Conservation (phyloP, 1,139 yeast genomes). For the Debaryomyces singareniensis region DNA sequence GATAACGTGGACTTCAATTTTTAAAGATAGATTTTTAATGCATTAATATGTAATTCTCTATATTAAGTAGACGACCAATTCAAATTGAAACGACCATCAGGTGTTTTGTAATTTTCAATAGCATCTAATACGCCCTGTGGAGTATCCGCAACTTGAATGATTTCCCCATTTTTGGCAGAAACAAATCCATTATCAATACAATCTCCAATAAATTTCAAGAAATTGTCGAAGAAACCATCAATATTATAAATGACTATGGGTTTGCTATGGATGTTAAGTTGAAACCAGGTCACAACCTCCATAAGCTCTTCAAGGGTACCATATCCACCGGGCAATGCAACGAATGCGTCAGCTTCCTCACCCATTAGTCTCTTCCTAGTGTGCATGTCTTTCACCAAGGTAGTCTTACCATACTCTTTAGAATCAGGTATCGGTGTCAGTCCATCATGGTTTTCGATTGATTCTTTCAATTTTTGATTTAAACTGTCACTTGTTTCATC, state of each 20-base stretch:
- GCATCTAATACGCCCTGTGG: constrained; percentile 60
- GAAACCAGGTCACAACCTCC: constrained; percentile 87
- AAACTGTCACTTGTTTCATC: constrained; percentile 32
- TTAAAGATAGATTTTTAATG: constrained; percentile 8
- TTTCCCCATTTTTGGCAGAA: constrained; percentile 57
- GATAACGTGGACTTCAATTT: constrained; percentile 50
- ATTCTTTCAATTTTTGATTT: constrained; percentile 40
- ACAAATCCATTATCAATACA: constrained; percentile 64
- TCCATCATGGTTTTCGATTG: constrained; percentile 50
- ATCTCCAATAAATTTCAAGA: constrained; percentile 52
- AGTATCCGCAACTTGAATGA: constrained; percentile 62
- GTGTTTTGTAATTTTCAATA: constrained; percentile 56
- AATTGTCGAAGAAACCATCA: constrained; percentile 73
- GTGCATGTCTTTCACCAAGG: constrained; percentile 85
- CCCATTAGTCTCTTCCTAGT: constrained; percentile 86
- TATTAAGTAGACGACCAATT: constrained; percentile 50
- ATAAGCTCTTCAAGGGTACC: constrained; percentile 87
- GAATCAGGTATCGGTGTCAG: constrained; percentile 59
- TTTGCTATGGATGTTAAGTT: constrained; percentile 75
- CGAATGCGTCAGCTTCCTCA: constrained; percentile 76
- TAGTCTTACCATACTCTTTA: constrained; percentile 65
- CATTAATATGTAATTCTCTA: constrained; percentile 2
- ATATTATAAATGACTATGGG: constrained; percentile 76
- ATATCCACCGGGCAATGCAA: constrained; percentile 90
- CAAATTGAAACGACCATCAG: constrained; percentile 70